These are phyloP conservation scores for Grifola frondosa DNA, from an alignment of 1,284 basidiomycete genomes.

Conservation along the genomic window DNA sequence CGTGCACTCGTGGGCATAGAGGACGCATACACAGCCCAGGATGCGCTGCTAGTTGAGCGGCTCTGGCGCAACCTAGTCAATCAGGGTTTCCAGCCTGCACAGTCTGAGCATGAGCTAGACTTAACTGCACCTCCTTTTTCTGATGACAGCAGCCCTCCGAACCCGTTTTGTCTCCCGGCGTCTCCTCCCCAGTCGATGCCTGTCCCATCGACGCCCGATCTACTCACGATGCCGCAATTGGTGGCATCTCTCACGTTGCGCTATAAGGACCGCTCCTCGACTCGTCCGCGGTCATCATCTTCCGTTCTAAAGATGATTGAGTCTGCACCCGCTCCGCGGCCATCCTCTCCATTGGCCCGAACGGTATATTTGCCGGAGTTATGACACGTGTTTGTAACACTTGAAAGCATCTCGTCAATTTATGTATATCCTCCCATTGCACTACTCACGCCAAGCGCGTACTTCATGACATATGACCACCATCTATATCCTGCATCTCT, in stretches of 20 bases:
- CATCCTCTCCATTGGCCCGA: no score
- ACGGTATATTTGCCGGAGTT: no score
- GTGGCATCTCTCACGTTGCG: conserved; percentile 35
- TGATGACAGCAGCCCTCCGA: no score
- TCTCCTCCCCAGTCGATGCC: conserved; percentile 9
- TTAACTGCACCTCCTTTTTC: neutral
- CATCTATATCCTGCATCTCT: no score
- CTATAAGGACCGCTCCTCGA: conserved; percentile 29
- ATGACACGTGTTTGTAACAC: no score
- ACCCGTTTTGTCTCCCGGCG: no score
- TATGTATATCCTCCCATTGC: no score
- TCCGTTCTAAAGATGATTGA: no score
- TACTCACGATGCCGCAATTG: conserved; percentile 33
- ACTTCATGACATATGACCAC: no score
- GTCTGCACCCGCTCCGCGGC: no score
- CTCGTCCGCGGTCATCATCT: conserved; percentile 22
- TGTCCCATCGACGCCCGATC: conserved; percentile 11
- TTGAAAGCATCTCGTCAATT: no score
- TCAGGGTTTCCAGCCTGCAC: conserved; percentile 30
- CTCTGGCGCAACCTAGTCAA: conserved; percentile 32
- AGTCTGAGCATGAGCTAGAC: neutral
- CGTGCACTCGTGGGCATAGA: neutral
- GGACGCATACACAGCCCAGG: conserved; percentile 25
- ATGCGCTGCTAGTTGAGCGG: conserved; percentile 32
- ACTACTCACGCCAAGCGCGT: no score